Evolutionary conservation across 129 eudicot species (phyloP).

Genomic region (Kitagawia praeruptora): DNA sequence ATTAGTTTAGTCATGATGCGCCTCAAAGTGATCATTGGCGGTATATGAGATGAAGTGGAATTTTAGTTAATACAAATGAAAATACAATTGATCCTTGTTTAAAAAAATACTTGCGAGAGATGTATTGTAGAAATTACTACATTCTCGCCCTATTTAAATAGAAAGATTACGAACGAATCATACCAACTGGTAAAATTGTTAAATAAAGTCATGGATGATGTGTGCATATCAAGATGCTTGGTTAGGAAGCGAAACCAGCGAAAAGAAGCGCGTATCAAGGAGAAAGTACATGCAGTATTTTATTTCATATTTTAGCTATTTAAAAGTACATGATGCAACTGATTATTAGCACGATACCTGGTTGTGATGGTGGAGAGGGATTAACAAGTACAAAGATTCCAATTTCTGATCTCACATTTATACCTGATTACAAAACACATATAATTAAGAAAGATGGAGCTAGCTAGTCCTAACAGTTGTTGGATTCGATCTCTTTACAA

Average conservation of each 20-base stretch:
- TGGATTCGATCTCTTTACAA: background rate
- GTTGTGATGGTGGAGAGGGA: background rate
- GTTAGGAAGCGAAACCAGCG: background rate
- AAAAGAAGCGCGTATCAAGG: constrained; percentile 2
- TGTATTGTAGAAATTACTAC: no score
- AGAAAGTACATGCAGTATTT: constrained; percentile 1
- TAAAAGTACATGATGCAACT: background rate
- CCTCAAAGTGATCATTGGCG: background rate
- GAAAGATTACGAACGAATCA: no score
- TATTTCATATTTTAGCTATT: background rate
- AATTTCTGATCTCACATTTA: background rate
- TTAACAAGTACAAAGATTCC: background rate
- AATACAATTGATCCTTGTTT: no score
- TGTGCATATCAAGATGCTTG: background rate
- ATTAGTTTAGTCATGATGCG: background rate
- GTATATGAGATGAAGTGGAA: no score
- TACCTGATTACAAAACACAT: background rate
- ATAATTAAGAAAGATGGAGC: background rate
- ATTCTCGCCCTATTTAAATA: no score
- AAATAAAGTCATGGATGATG: background rate
- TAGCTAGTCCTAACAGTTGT: background rate
- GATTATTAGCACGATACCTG: background rate
- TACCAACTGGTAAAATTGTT: background rate
- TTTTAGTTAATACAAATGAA: no score
- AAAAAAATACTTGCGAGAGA: no score